These are phyloP conservation scores for Syzygium oleosum DNA, from an alignment of 345 rosid species.

Conservation along the genomic window DNA sequence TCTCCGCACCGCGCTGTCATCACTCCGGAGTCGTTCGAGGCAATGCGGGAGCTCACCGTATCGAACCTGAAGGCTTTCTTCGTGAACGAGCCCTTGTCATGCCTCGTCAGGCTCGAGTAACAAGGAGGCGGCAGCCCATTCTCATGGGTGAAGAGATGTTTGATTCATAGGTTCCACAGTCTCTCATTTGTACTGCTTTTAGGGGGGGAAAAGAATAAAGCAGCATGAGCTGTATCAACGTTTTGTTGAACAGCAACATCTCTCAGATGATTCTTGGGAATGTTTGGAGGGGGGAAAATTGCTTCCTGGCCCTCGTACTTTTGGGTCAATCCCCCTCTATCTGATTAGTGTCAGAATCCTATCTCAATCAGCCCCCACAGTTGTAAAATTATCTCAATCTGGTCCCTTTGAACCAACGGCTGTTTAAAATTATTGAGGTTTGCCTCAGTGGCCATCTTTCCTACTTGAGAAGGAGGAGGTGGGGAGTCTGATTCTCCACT, in stretches of 20 bases:
- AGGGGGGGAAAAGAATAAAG: not conserved
- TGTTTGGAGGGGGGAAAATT: not conserved
- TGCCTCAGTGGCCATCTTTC: too few species aligned
- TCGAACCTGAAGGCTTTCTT: slow-evolving; percentile 68
- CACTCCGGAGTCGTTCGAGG: slow-evolving; percentile 46
- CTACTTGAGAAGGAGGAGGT: too few species aligned
- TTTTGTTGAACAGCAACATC: not conserved
- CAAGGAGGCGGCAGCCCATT: not conserved
- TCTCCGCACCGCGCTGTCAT: slow-evolving; percentile 47
- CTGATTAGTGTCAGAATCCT: not conserved
- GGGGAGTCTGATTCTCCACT: too few species aligned
- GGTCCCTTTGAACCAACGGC: not conserved
- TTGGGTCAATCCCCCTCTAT: not conserved
- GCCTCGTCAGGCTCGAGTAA: slow-evolving; percentile 2
- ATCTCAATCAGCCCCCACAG: not conserved
- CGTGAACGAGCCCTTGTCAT: slow-evolving; percentile 38
- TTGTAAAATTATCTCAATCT: too few species aligned
- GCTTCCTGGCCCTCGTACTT: not conserved
- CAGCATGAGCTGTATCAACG: not conserved
- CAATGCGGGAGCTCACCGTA: slow-evolving; percentile 19
- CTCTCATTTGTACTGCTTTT: not conserved
- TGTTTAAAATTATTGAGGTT: not conserved
- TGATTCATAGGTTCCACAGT: not conserved
- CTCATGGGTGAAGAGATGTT: not conserved
- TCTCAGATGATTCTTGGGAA: not conserved